A percentile compares a stretch with the other conserved stretches of the same genome.
Evolutionary conservation across 208 protist genomes (phyloP).

Genomic region (Entamoeba moshkovskii): DNA sequence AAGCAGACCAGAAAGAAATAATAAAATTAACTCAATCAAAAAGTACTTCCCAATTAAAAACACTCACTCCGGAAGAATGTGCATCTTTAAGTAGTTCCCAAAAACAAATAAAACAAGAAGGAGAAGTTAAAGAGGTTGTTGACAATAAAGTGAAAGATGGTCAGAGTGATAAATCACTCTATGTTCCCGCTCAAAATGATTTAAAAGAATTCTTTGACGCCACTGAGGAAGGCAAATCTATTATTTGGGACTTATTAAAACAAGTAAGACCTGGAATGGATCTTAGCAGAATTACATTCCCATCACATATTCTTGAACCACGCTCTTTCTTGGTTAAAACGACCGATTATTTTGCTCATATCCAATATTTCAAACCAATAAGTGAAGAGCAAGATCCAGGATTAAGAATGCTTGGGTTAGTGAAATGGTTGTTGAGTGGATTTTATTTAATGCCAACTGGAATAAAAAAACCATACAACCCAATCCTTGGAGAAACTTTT

Average conservation of each 20-base stretch:
- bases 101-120: no score
- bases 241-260: background rate
- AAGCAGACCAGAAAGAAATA: no score
- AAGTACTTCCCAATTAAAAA: no score
- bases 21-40: no score
- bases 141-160: no score
- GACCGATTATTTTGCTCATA: background rate
- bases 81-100: no score
- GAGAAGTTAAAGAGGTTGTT: no score
- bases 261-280: background rate
- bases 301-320: background rate
- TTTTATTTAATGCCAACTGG: background rate
- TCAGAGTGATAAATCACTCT: no score
- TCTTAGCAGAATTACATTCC: background rate
- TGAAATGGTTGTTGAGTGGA: background rate
- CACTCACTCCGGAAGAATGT: no score
- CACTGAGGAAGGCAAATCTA: background rate
- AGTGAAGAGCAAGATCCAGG: background rate
- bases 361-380: background rate
- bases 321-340: background rate
- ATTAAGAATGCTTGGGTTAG: background rate
- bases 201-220: background rate
- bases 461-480: background rate
- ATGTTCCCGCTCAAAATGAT: background rate
- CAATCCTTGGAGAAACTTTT: background rate